phyloP scores from a whole-genome alignment of 495 filamentous ascomycete species.

The Penicillium angulare region DNA sequence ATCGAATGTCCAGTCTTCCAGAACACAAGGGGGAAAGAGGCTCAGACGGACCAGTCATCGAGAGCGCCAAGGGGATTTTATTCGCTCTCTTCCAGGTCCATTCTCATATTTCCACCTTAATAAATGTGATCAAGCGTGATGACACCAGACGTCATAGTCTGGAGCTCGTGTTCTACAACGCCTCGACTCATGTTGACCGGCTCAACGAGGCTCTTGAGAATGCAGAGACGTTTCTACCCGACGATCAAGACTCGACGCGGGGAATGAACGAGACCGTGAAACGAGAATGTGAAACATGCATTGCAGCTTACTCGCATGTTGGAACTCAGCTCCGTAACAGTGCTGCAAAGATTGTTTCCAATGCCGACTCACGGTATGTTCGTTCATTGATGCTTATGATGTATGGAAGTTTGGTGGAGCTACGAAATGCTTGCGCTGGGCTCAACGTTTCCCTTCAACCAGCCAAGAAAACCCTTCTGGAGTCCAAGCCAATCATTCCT shows the following conservation, averaged over 20 bases:
- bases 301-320: constrained; percentile 74
- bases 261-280: constrained; percentile 53
- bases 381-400: constrained; percentile 77
- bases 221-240: constrained; percentile 49
- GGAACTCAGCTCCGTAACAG: constrained; percentile 67
- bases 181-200: constrained; percentile 69
- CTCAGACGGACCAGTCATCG: constrained; percentile 63
- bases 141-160: constrained; percentile 67
- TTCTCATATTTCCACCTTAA: constrained; percentile 68
- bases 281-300: constrained; percentile 68
- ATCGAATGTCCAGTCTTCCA: constrained; percentile 78
- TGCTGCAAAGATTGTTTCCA: constrained; percentile 66
- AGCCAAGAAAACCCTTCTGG: constrained; percentile 18
- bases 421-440: constrained; percentile 55
- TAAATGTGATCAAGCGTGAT: constrained; percentile 66
- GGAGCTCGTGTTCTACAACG: constrained; percentile 76
- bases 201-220: constrained; percentile 71
- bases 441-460: constrained; percentile 33
- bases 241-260: constrained; percentile 43
- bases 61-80: constrained; percentile 81
- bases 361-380: constrained; percentile 75
- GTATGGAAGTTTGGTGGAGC: constrained; percentile 77
- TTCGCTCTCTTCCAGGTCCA: constrained; percentile 83
- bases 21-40: constrained; percentile 68
- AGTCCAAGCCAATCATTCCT: constrained; percentile 26